Base-by-base conservation (phyloP, 257 asterid genomes). In the Salvia rosmarinus region DNA sequence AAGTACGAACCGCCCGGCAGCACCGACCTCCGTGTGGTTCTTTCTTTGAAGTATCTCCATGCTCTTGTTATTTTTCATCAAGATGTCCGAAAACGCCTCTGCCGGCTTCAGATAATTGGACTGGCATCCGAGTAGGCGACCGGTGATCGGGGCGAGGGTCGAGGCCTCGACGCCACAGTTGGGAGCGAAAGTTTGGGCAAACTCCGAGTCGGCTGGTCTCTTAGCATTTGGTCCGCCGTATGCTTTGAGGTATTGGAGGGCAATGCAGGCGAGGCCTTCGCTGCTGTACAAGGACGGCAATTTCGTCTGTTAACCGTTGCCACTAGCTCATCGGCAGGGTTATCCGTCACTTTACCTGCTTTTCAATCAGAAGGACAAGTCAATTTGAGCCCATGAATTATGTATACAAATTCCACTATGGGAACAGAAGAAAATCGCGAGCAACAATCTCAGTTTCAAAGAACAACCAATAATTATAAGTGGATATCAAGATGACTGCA, bases 21-120 rank as follows among this genome's bases (percentile, higher is more conserved):
- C 97, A 6, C 98, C 98, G 9, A 90, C 94, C 79, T 93, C 97
- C 2, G 95, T 77, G 82, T 93, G 97, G 72, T 86, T 93, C 87
- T 76, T 86, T 80, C 87, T 84, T 0, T 71, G 74, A 19, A 93
- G 80, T 57, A 90, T 86, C 14, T 86, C 95, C 47, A 85, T 23
- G 78, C 96, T 85, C 82, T 76, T 85, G 7, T 58, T 75, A 8
- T 82, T 88, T 43, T 83, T 80, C 87, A 90, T 86, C 64, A 93
- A 72, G 21, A 90, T 82, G 0, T 80, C 77, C 0, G 96, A 87
- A 73, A 93, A 89, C 17, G 97, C 97, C 7, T 70, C 78, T 0
- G 84, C 30, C 11, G 98, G 95, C 54, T 68, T 43, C 13, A 75
- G 77, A 9, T 93, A 93, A 67, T 83, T 72, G 4, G 98, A 86